phyloP scores from a whole-genome alignment of 2,329 filamentous ascomycete species.

The Leptoxyphium fumago region DNA sequence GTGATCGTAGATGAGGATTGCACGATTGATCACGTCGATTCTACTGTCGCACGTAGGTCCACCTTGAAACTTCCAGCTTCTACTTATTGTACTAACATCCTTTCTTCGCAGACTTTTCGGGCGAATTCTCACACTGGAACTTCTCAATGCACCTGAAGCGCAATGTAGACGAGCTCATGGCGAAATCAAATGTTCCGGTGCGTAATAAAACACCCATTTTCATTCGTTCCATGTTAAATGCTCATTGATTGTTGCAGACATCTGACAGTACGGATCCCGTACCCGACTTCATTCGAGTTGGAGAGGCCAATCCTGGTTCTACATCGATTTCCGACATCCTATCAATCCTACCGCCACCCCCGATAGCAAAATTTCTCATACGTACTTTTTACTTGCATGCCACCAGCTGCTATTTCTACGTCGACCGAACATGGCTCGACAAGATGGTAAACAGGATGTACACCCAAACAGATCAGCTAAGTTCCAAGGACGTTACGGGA shows the following conservation, averaged over 20 bases:
- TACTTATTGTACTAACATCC: not conserved
- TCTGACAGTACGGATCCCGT: constrained; percentile 23
- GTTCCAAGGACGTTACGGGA: not conserved
- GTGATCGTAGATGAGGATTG: not conserved
- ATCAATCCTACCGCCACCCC: constrained; percentile 25
- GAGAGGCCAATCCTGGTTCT: not conserved
- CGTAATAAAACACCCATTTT: constrained; percentile 19
- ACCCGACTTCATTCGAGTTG: constrained; percentile 1
- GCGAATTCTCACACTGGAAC: constrained; percentile 30
- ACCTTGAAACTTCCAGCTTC: not conserved
- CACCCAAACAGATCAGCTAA: not conserved
- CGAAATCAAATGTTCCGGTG: constrained; percentile 10
- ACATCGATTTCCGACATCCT: constrained; percentile 13
- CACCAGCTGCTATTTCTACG: constrained; percentile 27
- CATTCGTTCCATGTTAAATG: constrained; percentile 25
- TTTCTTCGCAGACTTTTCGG: constrained; percentile 22
- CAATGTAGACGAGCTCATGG: constrained; percentile 27
- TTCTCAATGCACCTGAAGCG: constrained; percentile 29
- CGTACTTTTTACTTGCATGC: constrained; percentile 29
- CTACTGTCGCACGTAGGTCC: not conserved
- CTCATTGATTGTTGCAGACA: constrained; percentile 20
- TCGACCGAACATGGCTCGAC: constrained; percentile 26
- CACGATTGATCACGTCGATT: not conserved
- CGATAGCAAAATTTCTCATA: constrained; percentile 27
- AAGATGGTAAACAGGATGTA: not conserved